These are phyloP conservation scores for Actinidia chinensis DNA, from an alignment of 179 eudicot genomes.

Conservation along the genomic window DNA sequence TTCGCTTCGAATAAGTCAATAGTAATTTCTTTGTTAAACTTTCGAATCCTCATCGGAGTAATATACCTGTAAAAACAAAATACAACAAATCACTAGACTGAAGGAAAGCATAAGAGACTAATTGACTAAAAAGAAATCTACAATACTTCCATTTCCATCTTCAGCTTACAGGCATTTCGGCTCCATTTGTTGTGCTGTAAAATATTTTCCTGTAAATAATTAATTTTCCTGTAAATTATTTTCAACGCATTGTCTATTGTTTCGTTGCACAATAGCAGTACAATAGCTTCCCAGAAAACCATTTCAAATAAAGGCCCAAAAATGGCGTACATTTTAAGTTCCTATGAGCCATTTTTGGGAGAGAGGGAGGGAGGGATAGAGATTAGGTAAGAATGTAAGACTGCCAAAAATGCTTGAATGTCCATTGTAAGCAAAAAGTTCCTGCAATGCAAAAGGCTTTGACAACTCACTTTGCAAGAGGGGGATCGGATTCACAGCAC, in stretches of 20 bases:
- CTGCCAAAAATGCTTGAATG: no score
- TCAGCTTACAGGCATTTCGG: neutral
- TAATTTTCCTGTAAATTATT: no score
- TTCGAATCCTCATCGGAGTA: conserved; percentile 87
- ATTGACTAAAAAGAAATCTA: neutral
- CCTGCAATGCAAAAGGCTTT: no score
- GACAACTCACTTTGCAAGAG: no score
- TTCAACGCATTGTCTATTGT: neutral
- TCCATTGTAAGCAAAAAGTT: no score
- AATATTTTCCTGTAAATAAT: no score
- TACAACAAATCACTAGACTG: conserved; percentile 3
- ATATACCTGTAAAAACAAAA: conserved; percentile 53
- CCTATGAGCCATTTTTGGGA: no score
- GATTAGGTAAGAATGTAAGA: no score
- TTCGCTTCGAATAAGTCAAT: conserved; percentile 81
- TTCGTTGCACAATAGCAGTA: neutral
- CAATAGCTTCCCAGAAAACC: neutral
- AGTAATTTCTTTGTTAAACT: conserved; percentile 85
- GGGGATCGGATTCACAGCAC: no score
- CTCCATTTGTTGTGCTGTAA: no score
- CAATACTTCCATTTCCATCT: neutral
- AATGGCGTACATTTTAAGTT: no score
- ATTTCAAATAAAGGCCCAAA: neutral
- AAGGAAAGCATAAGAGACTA: neutral
- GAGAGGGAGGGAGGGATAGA: no score